A percentile compares a stretch with the other conserved stretches of the same genome.
phyloP scores from a whole-genome alignment of 768 basidiomycete species.

The Tylopilus rubrobrunneus region DNA sequence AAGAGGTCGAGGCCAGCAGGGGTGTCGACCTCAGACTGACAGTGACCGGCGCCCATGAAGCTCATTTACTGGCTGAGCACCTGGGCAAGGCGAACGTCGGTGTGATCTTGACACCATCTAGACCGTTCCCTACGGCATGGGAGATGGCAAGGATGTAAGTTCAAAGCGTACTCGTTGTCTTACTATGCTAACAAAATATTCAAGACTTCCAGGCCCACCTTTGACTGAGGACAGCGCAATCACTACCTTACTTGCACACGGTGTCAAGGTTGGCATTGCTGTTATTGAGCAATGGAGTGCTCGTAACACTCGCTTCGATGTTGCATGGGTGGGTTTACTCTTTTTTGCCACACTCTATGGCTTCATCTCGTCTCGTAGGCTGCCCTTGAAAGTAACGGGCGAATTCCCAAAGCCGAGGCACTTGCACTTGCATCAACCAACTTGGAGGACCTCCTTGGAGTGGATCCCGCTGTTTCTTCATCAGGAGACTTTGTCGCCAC shows the following conservation, averaged over 20 bases:
- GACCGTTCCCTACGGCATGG: conserved; percentile 75
- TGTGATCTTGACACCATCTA: conserved; percentile 61
- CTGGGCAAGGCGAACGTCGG: conserved; percentile 66
- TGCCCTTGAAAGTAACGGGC: conserved; percentile 36
- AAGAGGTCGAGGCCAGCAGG: conserved; percentile 50
- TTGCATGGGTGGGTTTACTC: conserved; percentile 66
- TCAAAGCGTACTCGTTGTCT: not conserved
- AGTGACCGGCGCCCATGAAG: conserved; percentile 65
- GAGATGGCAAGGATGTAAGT: conserved; percentile 42
- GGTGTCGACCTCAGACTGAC: conserved; percentile 49
- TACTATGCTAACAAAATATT: conserved; percentile 6
- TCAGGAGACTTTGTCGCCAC: conserved; percentile 55
- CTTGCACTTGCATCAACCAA: conserved; percentile 52
- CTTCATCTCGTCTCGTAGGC: conserved; percentile 27
- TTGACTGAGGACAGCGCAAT: conserved; percentile 48
- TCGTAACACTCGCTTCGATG: conserved; percentile 74
- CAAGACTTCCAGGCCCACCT: conserved; percentile 29
- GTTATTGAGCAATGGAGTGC: conserved; percentile 65
- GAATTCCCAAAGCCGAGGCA: conserved; percentile 43
- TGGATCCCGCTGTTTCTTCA: conserved; percentile 11
- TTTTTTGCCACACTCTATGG: conserved; percentile 13
- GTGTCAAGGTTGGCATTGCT: conserved; percentile 71
- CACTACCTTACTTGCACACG: conserved; percentile 56
- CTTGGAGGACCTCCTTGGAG: conserved; percentile 44
- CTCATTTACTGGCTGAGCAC: conserved; percentile 68